These are phyloP conservation scores for carrot (Daucus carota) DNA, from an alignment of 129 eudicot species.

Conservation along the genomic window DNA sequence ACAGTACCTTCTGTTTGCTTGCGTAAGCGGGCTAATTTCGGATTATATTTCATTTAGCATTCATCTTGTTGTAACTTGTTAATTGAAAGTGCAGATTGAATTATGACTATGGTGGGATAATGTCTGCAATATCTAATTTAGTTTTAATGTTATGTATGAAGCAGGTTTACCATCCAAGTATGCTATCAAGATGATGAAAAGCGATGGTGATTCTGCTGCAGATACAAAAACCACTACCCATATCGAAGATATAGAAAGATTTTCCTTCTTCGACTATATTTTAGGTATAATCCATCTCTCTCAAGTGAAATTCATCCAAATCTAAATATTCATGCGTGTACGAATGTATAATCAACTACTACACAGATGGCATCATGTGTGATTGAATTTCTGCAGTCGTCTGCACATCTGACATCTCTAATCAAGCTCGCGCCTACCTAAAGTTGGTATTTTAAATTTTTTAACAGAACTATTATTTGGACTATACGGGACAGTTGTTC, in stretches of 20 bases:
- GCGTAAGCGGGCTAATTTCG: neutral
- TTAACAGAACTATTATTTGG: neutral
- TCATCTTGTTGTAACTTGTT: neutral
- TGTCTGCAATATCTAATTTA: neutral
- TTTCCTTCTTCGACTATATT: neutral
- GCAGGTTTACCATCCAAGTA: slow-evolving; percentile 7
- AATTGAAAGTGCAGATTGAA: neutral
- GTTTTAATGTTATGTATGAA: neutral
- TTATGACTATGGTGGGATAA: neutral
- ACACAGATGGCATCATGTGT: neutral
- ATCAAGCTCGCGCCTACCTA: no score
- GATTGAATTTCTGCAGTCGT: no score
- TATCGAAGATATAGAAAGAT: neutral
- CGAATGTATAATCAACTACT: neutral
- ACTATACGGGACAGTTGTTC: no score
- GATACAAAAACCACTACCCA: neutral
- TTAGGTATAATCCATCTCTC: neutral
- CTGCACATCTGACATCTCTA: neutral
- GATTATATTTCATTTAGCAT: neutral
- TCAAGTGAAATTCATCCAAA: neutral
- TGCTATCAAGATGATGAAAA: neutral
- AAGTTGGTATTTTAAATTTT: neutral
- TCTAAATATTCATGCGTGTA: neutral
- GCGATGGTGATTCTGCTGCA: neutral
- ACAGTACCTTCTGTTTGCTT: neutral